phyloP scores from a whole-genome alignment of 2,329 filamentous ascomycete species.

The Fonsecaea nubica region DNA sequence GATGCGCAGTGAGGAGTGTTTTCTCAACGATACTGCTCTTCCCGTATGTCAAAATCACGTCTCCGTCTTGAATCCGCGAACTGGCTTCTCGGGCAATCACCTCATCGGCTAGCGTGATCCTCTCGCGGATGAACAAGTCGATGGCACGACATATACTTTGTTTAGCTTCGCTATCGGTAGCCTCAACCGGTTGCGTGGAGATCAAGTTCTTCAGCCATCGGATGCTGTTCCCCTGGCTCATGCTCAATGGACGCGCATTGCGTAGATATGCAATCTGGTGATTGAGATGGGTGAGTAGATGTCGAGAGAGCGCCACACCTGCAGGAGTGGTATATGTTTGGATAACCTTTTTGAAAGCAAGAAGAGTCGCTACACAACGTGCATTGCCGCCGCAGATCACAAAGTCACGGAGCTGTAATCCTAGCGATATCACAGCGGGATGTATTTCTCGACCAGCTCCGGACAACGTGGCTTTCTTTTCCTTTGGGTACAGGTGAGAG shows the following conservation, averaged over 20 bases:
- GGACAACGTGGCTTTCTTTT: conserved; percentile 68
- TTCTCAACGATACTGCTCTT: conserved; percentile 86
- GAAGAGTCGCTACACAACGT: conserved; percentile 81
- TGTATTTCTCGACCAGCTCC: conserved; percentile 76
- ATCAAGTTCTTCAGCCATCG: conserved; percentile 93
- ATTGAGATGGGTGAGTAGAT: conserved; percentile 90
- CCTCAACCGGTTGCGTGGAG: conserved; percentile 84
- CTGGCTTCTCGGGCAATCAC: conserved; percentile 81
- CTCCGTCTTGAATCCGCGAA: conserved; percentile 76
- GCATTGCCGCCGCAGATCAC: conserved; percentile 87
- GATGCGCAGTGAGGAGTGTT: conserved; percentile 72
- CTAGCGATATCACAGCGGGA: conserved; percentile 81
- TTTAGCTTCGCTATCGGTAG: conserved; percentile 82
- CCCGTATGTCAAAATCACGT: conserved; percentile 85
- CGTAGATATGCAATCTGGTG: conserved; percentile 95
- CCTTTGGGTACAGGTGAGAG: conserved; percentile 80
- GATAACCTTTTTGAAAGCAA: conserved; percentile 94
- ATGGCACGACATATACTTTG: conserved; percentile 77
- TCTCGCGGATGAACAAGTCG: conserved; percentile 87
- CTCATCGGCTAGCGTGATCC: conserved; percentile 83
- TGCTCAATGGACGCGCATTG: conserved; percentile 84
- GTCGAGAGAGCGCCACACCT: conserved; percentile 82
- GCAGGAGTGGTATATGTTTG: conserved; percentile 88
- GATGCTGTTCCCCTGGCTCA: conserved; percentile 96
- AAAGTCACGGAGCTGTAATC: conserved; percentile 89